Base-by-base conservation (phyloP, 1,284 basidiomycete species). In the Ustilago lituana region DNA sequence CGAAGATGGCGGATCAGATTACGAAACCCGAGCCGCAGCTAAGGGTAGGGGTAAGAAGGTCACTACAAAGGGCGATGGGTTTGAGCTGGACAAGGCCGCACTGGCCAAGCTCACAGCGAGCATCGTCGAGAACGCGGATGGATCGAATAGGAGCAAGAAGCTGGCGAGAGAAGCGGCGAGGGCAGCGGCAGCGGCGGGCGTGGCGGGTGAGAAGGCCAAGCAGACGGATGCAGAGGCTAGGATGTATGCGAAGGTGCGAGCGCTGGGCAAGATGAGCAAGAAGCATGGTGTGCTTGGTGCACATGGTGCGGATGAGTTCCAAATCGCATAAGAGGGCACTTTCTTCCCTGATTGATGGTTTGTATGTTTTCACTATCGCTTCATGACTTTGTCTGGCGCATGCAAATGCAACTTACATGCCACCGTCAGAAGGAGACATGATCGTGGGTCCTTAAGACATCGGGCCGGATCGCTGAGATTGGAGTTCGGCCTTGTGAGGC, bases 191-290 rank as follows among this genome's bases (percentile, higher is more conserved):
- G 51, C 53, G 1, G 59, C 53, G 3, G 54, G 39, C 0, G 43
- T 50, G 3, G 39, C 38, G 12, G 56, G 35, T 8, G 54, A 54
- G 4, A 63, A 49, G 49, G 54, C 49, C 4, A 59, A 59, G n/a
- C 67, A 73, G 45, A 84, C 83, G 15, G 89, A 89, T 63, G 87
- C 90, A 5, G 93, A 94, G 83, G 85, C 86, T 76, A 87, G 93
- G 44, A 97, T 97, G 94, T 89, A 91, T 77, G 88, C 89, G 48
- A 88, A 91, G 33, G 93, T 96, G 31, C 87, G 94, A 44, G 87
- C 87, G 27, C 90, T 93, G 82, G 94, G 94, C n/a, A 86, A 90
- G 52, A 83, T 90, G 62, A 87, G 88, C 57, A 94, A 91, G 85
- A 89, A 89, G 81, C 88, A 88, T 33, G 94, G 94, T 26, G 86